A percentile compares a stretch with the other conserved stretches of the same genome.
phyloP scores from a whole-genome alignment of 2,329 filamentous ascomycete genomes.

The Zymoseptoria brevis region DNA sequence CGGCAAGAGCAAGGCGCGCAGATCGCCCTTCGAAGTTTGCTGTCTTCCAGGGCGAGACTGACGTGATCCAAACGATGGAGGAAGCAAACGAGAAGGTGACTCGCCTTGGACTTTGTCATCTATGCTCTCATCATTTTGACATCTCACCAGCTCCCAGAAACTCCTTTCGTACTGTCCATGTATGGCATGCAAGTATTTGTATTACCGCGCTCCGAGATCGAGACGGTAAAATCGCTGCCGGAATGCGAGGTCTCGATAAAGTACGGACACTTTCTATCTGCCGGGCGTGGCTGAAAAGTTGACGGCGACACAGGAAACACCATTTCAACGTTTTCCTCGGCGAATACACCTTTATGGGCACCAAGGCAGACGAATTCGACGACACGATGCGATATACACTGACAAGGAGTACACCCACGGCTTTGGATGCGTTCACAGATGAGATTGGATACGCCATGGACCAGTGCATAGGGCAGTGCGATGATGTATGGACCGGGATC shows the following conservation, averaged over 20 bases:
- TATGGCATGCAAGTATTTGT: slow-evolving; percentile 5
- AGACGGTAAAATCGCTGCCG: background rate
- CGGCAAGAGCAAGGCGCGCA: no score
- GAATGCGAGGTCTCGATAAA: background rate
- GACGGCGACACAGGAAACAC: background rate
- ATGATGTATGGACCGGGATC: slow-evolving; percentile 3
- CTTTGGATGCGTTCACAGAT: background rate
- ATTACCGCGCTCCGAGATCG: background rate
- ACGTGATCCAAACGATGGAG: no score
- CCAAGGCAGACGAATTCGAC: background rate
- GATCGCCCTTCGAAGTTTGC: no score
- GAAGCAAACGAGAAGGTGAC: no score
- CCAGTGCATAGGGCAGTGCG: background rate
- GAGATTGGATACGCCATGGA: background rate
- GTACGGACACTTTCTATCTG: background rate
- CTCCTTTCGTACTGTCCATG: no score
- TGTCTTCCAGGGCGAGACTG: no score
- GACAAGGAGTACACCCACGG: background rate
- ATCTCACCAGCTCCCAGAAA: no score
- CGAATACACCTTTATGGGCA: background rate
- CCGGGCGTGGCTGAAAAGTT: no score
- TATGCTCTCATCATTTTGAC: no score
- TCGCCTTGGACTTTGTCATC: no score
- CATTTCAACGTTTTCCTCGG: background rate
- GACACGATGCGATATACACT: background rate